phyloP scores from a whole-genome alignment of 345 rosid species.

The Eucalyptus grandis region DNA sequence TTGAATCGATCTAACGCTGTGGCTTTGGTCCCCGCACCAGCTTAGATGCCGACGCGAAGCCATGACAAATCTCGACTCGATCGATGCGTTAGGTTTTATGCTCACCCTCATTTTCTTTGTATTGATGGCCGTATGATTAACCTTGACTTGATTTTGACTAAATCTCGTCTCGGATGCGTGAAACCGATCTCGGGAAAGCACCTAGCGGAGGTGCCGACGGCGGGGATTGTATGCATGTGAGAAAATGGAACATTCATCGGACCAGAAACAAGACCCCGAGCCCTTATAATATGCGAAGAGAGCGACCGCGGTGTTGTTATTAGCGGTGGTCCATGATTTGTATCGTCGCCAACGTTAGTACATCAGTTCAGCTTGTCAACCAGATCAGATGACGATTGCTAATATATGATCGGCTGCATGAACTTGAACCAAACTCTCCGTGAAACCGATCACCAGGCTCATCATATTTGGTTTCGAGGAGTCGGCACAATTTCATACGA shows the following conservation, averaged over 20 bases:
- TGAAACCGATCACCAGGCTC: background rate
- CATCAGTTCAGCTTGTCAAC: background rate
- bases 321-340: background rate
- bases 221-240: background rate
- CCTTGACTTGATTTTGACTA: background rate
- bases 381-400: background rate
- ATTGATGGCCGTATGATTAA: too few relatives aligned
- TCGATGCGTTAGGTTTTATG: background rate
- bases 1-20: background rate
- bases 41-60: too few relatives aligned
- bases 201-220: background rate
- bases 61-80: background rate
- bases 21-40: too few relatives aligned
- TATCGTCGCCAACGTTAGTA: background rate
- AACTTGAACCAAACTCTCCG: background rate
- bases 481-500: background rate
- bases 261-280: background rate
- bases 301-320: background rate
- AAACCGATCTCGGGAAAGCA: background rate
- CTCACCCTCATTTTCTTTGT: background rate
- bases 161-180: background rate
- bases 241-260: background rate
- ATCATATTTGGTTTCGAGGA: background rate
- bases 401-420: background rate
- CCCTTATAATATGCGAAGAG: background rate